Conservation (phyloP, 2,329 filamentous ascomycete species). For the Colletotrichum sp. region DNA sequence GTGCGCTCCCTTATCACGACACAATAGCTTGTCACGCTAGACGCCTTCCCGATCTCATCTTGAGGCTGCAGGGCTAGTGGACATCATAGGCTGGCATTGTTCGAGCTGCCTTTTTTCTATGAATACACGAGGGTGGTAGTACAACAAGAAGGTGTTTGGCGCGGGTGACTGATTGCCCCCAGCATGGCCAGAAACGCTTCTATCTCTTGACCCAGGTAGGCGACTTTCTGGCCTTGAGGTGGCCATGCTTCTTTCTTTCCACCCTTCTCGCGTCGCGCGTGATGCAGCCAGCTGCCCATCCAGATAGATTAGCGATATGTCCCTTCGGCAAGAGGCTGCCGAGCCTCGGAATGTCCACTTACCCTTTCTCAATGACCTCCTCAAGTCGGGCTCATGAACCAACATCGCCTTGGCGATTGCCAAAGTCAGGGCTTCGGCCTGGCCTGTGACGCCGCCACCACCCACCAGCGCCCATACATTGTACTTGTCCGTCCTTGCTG, state of each 20-base stretch:
- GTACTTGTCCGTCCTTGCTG: slow-evolving; percentile 89
- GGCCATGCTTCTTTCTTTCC: slow-evolving; percentile 97
- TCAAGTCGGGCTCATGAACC: slow-evolving; percentile 91
- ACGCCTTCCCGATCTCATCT: neutral
- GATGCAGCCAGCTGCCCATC: slow-evolving; percentile 79
- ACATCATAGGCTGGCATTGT: slow-evolving; percentile 18
- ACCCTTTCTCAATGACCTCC: slow-evolving; percentile 88
- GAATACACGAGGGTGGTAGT: slow-evolving; percentile 18
- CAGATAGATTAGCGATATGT: slow-evolving; percentile 44
- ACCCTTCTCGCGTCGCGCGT: slow-evolving; percentile 90
- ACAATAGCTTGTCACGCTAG: neutral
- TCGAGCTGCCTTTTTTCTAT: slow-evolving; percentile 18
- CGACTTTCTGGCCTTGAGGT: slow-evolving; percentile 96
- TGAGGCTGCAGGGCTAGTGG: neutral
- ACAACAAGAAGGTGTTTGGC: neutral
- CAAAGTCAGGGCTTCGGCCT: slow-evolving; percentile 92
- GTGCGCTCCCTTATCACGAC: neutral
- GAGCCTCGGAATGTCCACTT: slow-evolving; percentile 40
- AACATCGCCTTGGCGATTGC: slow-evolving; percentile 87
- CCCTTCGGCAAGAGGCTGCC: neutral
- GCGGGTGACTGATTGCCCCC: neutral
- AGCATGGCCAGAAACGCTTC: slow-evolving; percentile 18
- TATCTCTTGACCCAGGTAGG: slow-evolving; percentile 94
- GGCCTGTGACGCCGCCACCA: slow-evolving; percentile 91
- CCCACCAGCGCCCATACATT: slow-evolving; percentile 88